These are phyloP conservation scores for Ceratobasidium sp. DNA, from an alignment of 1,284 basidiomycete species.

Conservation along the genomic window DNA sequence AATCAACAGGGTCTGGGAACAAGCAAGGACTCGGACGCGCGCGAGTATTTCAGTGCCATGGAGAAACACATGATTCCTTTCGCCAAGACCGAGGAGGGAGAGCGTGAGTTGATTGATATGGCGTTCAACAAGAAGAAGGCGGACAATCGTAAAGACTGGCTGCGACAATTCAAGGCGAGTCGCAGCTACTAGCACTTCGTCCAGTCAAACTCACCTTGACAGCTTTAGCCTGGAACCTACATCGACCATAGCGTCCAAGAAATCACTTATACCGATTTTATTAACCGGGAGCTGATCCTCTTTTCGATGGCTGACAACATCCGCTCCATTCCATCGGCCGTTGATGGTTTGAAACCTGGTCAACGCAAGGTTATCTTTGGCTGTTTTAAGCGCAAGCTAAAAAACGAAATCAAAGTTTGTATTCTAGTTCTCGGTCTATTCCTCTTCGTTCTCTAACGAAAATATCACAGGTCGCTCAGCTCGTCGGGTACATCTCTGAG, in stretches of 20 bases:
- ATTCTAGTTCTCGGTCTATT: neutral
- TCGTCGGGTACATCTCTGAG: conserved; percentile 94
- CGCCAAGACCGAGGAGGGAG: conserved; percentile 82
- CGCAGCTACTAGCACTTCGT: neutral
- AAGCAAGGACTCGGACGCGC: conserved; percentile 87
- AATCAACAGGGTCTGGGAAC: conserved; percentile 91
- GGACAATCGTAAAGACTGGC: conserved; percentile 99
- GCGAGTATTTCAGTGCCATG: conserved; percentile 94
- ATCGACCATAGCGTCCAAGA: conserved; percentile 90
- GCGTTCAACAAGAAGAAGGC: conserved; percentile 99
- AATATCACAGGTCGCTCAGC: conserved; percentile 82
- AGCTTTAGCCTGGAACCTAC: conserved; percentile 87
- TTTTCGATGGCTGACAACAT: conserved; percentile 99
- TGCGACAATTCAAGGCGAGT: conserved; percentile 88
- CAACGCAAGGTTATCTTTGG: conserved; percentile 97
- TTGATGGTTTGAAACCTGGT: conserved; percentile 98
- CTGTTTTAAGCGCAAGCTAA: conserved; percentile 95
- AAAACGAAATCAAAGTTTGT: conserved; percentile 88
- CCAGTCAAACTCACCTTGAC: conserved; percentile 8
- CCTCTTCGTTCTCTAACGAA: conserved; percentile 18
- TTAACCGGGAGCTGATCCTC: conserved; percentile 97
- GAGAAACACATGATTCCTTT: conserved; percentile 96
- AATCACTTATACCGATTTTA: conserved; percentile 93
- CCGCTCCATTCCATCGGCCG: conserved; percentile 92
- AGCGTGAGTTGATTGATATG: conserved; percentile 92